Evolutionary conservation across 805 yeast species (phyloP).

Genomic region (Yarrowia osloensis): DNA sequence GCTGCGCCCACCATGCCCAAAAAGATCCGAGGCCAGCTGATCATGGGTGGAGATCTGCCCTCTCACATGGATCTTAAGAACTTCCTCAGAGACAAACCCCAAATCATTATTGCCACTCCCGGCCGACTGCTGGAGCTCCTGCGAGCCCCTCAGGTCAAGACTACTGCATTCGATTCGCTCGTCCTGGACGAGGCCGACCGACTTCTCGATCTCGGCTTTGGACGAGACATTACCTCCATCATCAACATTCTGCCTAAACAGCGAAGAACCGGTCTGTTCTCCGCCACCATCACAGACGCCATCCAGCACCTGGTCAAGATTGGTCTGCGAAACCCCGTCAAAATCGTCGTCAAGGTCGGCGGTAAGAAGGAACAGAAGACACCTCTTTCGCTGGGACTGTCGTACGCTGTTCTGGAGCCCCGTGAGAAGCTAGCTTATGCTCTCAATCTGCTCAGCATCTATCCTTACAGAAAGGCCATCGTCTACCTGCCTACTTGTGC

Average conservation of each 20-base stretch:
- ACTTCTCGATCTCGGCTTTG: conserved; percentile 78
- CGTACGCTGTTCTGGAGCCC: conserved; percentile 62
- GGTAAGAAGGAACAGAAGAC: conserved; percentile 41
- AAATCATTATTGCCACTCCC: conserved; percentile 92
- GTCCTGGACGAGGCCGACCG: conserved; percentile 94
- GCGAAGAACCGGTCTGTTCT: conserved; percentile 88
- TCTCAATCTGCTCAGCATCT: conserved; percentile 50
- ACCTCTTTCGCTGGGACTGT: conserved; percentile 66
- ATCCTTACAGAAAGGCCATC: conserved; percentile 71
- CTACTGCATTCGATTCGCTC: conserved; percentile 66
- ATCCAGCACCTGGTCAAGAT: conserved; percentile 76
- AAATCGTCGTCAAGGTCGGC: conserved; percentile 64
- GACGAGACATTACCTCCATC: conserved; percentile 70
- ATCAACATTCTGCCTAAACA: conserved; percentile 81
- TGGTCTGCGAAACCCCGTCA: conserved; percentile 92
- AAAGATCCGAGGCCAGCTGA: conserved; percentile 41
- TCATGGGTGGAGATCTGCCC: conserved; percentile 46
- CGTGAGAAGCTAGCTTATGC: conserved; percentile 61
- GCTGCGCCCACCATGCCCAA: conserved; percentile 32
- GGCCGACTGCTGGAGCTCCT: conserved; percentile 73
- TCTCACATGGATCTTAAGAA: conserved; percentile 66
- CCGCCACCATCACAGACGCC: conserved; percentile 88
- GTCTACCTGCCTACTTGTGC: conserved; percentile 92
- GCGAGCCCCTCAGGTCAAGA: conserved; percentile 55
- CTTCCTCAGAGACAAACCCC: conserved; percentile 61